Evolutionary conservation across 768 basidiomycete species (phyloP), one percentile per base, ranked within the genome.

Genomic region (Xerocomellus intermedius): DNA sequence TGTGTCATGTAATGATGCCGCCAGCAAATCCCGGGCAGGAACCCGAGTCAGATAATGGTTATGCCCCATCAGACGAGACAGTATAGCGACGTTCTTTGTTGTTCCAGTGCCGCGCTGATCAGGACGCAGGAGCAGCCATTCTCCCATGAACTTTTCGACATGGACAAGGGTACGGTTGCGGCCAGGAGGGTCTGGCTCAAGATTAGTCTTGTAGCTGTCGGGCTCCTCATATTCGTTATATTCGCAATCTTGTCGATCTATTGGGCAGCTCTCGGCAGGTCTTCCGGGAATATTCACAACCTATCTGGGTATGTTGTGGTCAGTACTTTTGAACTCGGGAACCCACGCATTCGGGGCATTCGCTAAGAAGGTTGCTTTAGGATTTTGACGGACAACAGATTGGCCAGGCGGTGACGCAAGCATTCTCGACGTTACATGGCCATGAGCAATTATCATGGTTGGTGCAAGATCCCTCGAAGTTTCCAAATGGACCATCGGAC

Each of bases 271-370:
- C 66, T 82, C 5, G 82, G 82, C 70, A 75, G 74, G 50, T 74
- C 74, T 10, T 75, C 68, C 6, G 41, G 55, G 32, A 65, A 73
- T 9, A 33, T 74, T 5, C 67, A 67, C 37, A 77, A 78, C 22
- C 61, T 87, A 24, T 63, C 74, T n/a, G 83, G 81, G 2, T 84
- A 78, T 75, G 74, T 86, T 0, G 79, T 86, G 24, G 84, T 85
- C 54, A 48, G 82, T 73, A 22, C 41, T 46, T 16, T 30, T 19
- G 28, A 38, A n/a, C 32, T 14, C 12, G 26, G 22, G 14, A 7
- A 19, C 7, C 8, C 43, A 2, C 43, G 2, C 33, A 3, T 28
- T 19, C 17, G 5, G 21, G 13, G 2, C 9, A 16, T 33, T 39
- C 16, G 12, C 43, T 56, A 4, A 54, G 33, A 19, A 7, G 28